These are phyloP conservation scores for Scutellaria baicalensis DNA, from an alignment of 257 asterid species.

Conservation along the genomic window DNA sequence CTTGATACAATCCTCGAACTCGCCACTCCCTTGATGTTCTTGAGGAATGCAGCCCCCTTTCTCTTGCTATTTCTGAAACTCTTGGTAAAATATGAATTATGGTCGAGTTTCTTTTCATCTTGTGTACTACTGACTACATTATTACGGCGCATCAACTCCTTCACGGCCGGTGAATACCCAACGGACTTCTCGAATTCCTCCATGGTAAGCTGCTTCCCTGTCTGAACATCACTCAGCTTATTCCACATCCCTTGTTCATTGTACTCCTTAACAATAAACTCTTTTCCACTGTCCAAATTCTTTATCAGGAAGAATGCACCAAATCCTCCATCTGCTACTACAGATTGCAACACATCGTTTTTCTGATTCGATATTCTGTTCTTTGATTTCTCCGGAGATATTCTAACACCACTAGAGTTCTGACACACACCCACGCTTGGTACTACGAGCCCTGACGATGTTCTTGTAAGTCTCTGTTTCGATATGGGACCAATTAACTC, in stretches of 20 bases:
- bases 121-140: conserved; percentile 3
- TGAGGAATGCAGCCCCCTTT: conserved; percentile 65
- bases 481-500: conserved; percentile 61
- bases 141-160: conserved; percentile 71
- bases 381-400: conserved; percentile 19
- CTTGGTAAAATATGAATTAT: conserved; percentile 44
- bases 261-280: conserved; percentile 70
- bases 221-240: conserved; percentile 75
- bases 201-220: conserved; percentile 82
- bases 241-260: conserved; percentile 82
- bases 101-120: conserved; percentile 32
- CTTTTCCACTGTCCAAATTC: conserved; percentile 87
- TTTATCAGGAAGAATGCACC: conserved; percentile 75
- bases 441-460: conserved; percentile 27
- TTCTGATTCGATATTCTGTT: conserved; percentile 18
- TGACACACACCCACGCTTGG: conserved; percentile 25
- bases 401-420: conserved; percentile 21
- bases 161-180: conserved; percentile 75
- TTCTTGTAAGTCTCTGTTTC: conserved; percentile 69
- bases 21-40: conserved; percentile 50
- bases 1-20: conserved; percentile 50
- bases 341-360: conserved; percentile 13
- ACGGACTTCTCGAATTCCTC: conserved; percentile 88
- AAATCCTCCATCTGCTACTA: conserved; percentile 23
- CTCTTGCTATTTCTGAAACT: conserved; percentile 76